These are phyloP conservation scores for Thermothielavioides terrestris DNA, from an alignment of 495 filamentous ascomycete genomes.

Conservation along the genomic window DNA sequence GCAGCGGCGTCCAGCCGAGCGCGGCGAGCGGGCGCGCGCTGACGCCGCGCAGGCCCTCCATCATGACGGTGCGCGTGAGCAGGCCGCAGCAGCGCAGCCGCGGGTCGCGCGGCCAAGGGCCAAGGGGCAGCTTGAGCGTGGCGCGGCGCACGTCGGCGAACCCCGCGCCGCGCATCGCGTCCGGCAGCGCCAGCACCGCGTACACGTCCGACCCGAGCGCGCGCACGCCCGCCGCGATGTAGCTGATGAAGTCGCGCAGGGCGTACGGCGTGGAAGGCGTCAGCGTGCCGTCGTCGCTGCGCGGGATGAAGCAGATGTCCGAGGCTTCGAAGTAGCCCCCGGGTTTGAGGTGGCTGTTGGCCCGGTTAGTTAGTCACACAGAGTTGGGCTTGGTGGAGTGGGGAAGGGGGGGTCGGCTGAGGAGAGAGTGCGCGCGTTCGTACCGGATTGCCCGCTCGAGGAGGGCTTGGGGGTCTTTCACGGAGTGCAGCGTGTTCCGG, in stretches of 20 bases:
- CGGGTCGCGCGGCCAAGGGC: slow-evolving; percentile 27
- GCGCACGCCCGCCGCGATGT: slow-evolving; percentile 21
- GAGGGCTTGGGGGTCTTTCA: slow-evolving; percentile 33
- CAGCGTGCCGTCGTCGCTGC: slow-evolving; percentile 37
- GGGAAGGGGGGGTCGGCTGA: neutral
- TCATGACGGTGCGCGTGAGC: slow-evolving; percentile 26
- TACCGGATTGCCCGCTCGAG: slow-evolving; percentile 31
- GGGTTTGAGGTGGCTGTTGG: slow-evolving; percentile 35
- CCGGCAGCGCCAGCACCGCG: slow-evolving; percentile 13
- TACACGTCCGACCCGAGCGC: slow-evolving; percentile 22
- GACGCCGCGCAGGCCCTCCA: slow-evolving; percentile 31
- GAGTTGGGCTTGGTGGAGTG: neutral
- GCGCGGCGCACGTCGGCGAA: slow-evolving; percentile 19
- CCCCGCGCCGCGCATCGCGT: slow-evolving; percentile 21
- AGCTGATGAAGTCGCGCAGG: slow-evolving; percentile 28
- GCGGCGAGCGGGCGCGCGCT: slow-evolving; percentile 22
- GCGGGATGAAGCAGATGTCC: slow-evolving; percentile 34
- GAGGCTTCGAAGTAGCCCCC: slow-evolving; percentile 49
- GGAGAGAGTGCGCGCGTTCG: neutral
- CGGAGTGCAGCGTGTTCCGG: slow-evolving; percentile 39
- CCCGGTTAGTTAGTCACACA: slow-evolving; percentile 10
- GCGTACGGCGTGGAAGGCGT: slow-evolving; percentile 25
- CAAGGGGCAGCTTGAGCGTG: slow-evolving; percentile 27
- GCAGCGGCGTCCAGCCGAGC: slow-evolving; percentile 28
- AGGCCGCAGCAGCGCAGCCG: slow-evolving; percentile 26